A percentile compares a stretch with the other conserved stretches of the same genome.
Conservation (phyloP, 2,329 filamentous ascomycete genomes). For the Diaporthe vexans region DNA sequence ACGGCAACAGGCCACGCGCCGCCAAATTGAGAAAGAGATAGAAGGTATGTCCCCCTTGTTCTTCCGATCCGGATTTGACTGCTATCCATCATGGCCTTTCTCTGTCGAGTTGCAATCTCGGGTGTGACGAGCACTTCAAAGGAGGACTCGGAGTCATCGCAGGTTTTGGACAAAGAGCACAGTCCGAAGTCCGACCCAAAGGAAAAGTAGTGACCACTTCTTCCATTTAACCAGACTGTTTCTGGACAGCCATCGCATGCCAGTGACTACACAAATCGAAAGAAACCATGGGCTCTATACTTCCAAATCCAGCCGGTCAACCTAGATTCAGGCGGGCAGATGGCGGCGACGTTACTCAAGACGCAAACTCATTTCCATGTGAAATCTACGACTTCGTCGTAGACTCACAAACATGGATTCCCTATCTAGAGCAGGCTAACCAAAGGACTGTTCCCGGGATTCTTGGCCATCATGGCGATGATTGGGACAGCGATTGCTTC, state of each 20-base stretch:
- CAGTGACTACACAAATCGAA: background rate
- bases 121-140: background rate
- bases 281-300: background rate
- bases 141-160: background rate
- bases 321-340: background rate
- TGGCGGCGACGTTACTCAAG: rapidly evolving
- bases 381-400: background rate
- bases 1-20: background rate
- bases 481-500: background rate
- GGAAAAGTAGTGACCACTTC: too few species aligned
- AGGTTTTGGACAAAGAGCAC: background rate
- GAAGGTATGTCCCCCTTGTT: background rate
- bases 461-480: background rate
- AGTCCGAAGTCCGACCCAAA: background rate
- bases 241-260: background rate
- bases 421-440: background rate
- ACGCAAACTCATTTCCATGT: background rate
- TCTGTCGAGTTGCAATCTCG: too few species aligned
- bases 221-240: background rate
- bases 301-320: background rate
- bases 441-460: background rate
- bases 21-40: background rate
- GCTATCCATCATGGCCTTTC: background rate
- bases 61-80: background rate
- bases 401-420: background rate